A percentile compares a stretch with the other conserved stretches of the same genome.
These are phyloP conservation scores for Didymella sp. DNA, from an alignment of 2,329 filamentous ascomycete genomes.

Conservation along the genomic window DNA sequence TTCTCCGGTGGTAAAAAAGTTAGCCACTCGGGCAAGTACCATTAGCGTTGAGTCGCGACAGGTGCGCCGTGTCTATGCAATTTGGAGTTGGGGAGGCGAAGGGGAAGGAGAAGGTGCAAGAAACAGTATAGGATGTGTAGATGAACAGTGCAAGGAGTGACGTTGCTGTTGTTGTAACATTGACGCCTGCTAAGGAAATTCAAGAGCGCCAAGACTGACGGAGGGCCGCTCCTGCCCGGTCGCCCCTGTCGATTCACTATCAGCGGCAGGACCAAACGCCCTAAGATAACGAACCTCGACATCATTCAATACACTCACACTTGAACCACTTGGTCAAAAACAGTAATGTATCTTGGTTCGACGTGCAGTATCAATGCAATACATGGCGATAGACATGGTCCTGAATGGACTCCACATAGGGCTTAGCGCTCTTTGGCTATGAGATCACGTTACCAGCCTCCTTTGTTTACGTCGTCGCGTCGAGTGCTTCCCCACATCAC, in stretches of 20 bases:
- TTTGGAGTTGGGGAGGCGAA: background rate
- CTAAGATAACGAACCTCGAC: constrained; percentile 18
- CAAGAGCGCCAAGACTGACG: constrained; percentile 39
- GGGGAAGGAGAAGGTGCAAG: constrained; percentile 6
- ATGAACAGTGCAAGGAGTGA: constrained; percentile 31
- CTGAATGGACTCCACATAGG: background rate
- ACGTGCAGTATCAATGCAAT: background rate
- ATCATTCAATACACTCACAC: background rate
- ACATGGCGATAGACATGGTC: background rate
- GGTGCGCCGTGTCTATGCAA: constrained; percentile 23
- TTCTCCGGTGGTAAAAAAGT: constrained; percentile 53
- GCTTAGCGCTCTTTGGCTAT: constrained; percentile 14
- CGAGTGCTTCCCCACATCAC: constrained; percentile 30
- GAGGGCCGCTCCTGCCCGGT: constrained; percentile 15
- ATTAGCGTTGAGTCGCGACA: constrained; percentile 48
- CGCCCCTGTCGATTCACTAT: constrained; percentile 22
- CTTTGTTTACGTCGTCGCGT: constrained; percentile 36
- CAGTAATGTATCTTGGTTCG: background rate
- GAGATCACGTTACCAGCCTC: constrained; percentile 29
- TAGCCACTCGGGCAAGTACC: constrained; percentile 59
- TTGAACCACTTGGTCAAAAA: background rate
- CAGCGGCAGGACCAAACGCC: constrained; percentile 20
- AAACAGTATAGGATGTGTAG: constrained; percentile 10
- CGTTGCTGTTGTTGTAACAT: constrained; percentile 27
- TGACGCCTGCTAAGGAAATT: constrained; percentile 36